Conservation (phyloP, 345 rosid genomes). For the Arabidopsis thaliana region TAIR10.1 NC_003071.7:7542001-7542500, state of each 20-base stretch:
- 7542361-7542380: slow-evolving; percentile 94
- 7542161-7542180: slow-evolving; percentile 91
- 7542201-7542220: slow-evolving; percentile 72
- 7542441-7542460: not conserved
- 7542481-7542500: slow-evolving; percentile 75
- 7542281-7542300: slow-evolving; percentile 42
- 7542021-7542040: slow-evolving; percentile 84
- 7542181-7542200: slow-evolving; percentile 79
- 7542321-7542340: slow-evolving; percentile 80
- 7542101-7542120: not conserved
- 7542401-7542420: slow-evolving; percentile 3
- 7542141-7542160: slow-evolving; percentile 82
- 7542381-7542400: slow-evolving; percentile 59
- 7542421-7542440: slow-evolving; percentile 48
- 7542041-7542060: slow-evolving; percentile 90
- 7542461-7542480: slow-evolving; percentile 36
- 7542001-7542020: slow-evolving; percentile 81
- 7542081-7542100: slow-evolving; percentile 1
- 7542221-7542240: slow-evolving; percentile 76
- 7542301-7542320: slow-evolving; percentile 81
- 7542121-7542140: not conserved
- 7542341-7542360: slow-evolving; percentile 93
- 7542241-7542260: slow-evolving; percentile 41
- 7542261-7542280: slow-evolving; percentile 7
- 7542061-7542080: not conserved